Percentiles rank a stretch among this genome's conserved stretches.
Conservation (phyloP, 768 basidiomycete species). For the Boletus coccyginus region DNA sequence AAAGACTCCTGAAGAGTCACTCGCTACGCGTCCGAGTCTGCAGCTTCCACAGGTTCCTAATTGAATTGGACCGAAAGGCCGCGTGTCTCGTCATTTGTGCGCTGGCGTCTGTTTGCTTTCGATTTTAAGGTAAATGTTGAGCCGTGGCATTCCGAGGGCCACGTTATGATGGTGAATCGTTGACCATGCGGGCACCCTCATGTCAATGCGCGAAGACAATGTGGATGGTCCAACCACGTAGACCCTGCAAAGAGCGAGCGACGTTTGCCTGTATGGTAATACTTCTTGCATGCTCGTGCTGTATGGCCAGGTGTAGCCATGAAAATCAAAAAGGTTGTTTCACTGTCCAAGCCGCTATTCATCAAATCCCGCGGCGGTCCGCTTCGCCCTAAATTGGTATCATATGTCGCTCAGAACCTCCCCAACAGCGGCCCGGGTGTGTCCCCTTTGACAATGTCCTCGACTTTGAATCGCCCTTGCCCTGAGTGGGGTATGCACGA, state of each 20-base stretch:
- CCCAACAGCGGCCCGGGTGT: too few species aligned
- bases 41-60: not conserved
- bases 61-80: not conserved
- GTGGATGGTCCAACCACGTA: too few species aligned
- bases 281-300: not conserved
- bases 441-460: not conserved
- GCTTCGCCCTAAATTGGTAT: not conserved
- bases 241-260: too few species aligned
- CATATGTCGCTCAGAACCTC: too few species aligned
- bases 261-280: too few species aligned
- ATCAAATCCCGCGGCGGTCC: not conserved
- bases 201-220: too few species aligned
- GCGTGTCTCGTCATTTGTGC: not conserved
- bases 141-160: too few species aligned
- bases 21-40: too few species aligned
- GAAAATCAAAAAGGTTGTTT: not conserved
- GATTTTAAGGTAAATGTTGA: not conserved
- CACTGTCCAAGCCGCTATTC: too few species aligned
- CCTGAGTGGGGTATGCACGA: not conserved
- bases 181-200: too few species aligned
- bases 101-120: not conserved
- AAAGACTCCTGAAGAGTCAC: too few species aligned
- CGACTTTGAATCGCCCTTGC: not conserved
- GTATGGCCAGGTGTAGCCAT: not conserved
- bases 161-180: too few species aligned